Conservation (phyloP, 2,329 filamentous ascomycete species). For the Aureobasidium vineae region DNA sequence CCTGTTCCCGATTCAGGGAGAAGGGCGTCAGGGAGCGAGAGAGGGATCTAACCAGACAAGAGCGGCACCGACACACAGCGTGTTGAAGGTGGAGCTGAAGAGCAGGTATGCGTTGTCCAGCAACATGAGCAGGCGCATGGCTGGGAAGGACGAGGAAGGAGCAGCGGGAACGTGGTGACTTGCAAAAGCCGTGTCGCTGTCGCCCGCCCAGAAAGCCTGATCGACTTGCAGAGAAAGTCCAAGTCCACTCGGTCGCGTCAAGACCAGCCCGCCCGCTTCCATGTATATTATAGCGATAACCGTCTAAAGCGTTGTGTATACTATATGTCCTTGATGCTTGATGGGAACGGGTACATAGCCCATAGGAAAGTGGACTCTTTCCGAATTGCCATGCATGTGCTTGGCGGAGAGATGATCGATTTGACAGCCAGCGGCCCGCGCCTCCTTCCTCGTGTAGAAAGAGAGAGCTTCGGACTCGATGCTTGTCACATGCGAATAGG, state of each 20-base stretch:
- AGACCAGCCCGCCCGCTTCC: conserved; percentile 7
- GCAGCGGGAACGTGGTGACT: not conserved
- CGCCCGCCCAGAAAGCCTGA: conserved; percentile 15
- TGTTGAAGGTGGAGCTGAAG: conserved; percentile 27
- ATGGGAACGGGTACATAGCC: not conserved
- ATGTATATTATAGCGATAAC: not conserved
- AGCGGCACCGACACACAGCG: conserved; percentile 27
- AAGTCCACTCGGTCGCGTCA: conserved; percentile 8
- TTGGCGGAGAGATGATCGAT: conserved; percentile 4
- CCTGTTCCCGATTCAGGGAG: too few relatives aligned
- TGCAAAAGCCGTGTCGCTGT: conserved; percentile 10
- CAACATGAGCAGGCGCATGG: conserved; percentile 27
- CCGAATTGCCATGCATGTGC: not conserved
- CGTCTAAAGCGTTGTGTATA: not conserved
- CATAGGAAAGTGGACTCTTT: not conserved
- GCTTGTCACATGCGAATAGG: not conserved
- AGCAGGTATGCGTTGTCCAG: conserved; percentile 26
- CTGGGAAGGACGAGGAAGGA: conserved; percentile 1
- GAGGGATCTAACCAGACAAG: conserved; percentile 25
- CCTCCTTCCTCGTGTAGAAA: not conserved
- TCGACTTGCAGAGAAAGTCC: not conserved
- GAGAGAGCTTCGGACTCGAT: not conserved
- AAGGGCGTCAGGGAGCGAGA: not conserved
- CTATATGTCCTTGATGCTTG: not conserved
- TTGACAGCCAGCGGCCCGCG: conserved; percentile 6